Evolutionary conservation across 106 monocot species (phyloP).

Genomic region (Platanthera guangdongensis): DNA sequence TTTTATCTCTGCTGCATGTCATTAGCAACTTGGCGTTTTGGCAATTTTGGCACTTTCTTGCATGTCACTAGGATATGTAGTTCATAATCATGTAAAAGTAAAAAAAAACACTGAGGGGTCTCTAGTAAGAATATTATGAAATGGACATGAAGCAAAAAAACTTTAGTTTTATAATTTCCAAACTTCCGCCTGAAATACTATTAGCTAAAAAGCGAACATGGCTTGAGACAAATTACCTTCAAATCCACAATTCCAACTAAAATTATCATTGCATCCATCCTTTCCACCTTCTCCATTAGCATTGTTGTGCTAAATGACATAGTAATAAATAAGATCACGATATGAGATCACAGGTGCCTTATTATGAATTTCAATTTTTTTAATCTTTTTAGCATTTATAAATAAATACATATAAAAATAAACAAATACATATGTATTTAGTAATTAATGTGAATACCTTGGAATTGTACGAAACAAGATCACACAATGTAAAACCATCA

Average conservation of each 20-base stretch:
- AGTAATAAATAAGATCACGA: not conserved
- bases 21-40: too few relatives aligned
- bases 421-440: not conserved
- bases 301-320: slow-evolving; percentile 64
- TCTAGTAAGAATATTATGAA: not conserved
- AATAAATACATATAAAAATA: not conserved
- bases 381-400: not conserved
- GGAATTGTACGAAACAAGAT: slow-evolving; percentile 88
- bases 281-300: slow-evolving; percentile 88
- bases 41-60: too few relatives aligned
- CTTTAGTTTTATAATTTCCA: not conserved
- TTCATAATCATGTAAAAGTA: too few relatives aligned
- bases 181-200: not conserved
- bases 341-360: not conserved
- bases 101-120: too few relatives aligned
- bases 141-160: not conserved
- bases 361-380: not conserved
- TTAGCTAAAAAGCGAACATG: not conserved
- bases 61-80: too few relatives aligned
- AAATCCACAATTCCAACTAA: slow-evolving; percentile 98
- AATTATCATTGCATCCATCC: slow-evolving; percentile 96
- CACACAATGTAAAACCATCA: slow-evolving; percentile 93
- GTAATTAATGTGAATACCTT: slow-evolving; percentile 44
- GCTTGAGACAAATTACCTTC: slow-evolving; percentile 51
- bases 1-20: too few relatives aligned